These are phyloP conservation scores for Candida silvatica DNA, from an alignment of 805 yeast genomes.

Conservation along the genomic window DNA sequence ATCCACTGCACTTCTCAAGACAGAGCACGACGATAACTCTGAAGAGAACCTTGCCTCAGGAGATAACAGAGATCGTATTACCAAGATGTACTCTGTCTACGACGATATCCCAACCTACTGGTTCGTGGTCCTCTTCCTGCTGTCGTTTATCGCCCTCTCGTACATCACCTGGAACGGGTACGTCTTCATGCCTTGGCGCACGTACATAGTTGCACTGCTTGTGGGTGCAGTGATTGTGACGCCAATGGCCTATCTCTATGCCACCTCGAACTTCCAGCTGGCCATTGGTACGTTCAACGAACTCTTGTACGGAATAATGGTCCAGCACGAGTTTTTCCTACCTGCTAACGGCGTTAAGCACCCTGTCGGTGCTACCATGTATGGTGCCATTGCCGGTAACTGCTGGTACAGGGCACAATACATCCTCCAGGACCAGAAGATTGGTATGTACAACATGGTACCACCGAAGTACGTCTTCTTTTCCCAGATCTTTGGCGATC, in stretches of 20 bases:
- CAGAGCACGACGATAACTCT: not conserved
- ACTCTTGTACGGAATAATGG: slow-evolving; percentile 37
- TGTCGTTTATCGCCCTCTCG: slow-evolving; percentile 29
- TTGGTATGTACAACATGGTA: slow-evolving; percentile 45
- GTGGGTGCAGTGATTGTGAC: slow-evolving; percentile 38
- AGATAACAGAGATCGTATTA: slow-evolving; percentile 33
- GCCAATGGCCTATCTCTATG: slow-evolving; percentile 42
- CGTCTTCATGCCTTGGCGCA: slow-evolving; percentile 28
- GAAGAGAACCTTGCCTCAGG: not conserved
- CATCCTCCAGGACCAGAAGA: slow-evolving; percentile 30
- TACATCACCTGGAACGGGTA: slow-evolving; percentile 21
- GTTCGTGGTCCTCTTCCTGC: slow-evolving; percentile 28
- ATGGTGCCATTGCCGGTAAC: slow-evolving; percentile 45
- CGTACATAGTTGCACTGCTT: slow-evolving; percentile 33
- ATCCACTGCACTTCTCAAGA: not conserved
- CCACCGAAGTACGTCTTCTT: slow-evolving; percentile 43
- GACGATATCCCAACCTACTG: slow-evolving; percentile 35
- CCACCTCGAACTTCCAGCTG: slow-evolving; percentile 41
- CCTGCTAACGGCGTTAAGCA: slow-evolving; percentile 20
- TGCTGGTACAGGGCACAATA: slow-evolving; percentile 45
- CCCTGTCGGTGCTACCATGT: slow-evolving; percentile 40
- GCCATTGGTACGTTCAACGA: slow-evolving; percentile 47
- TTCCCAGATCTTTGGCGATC: slow-evolving; percentile 43
- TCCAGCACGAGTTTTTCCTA: slow-evolving; percentile 22
- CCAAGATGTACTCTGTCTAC: slow-evolving; percentile 30